These are phyloP conservation scores for Colletotrichum lentis DNA, from an alignment of 2,329 filamentous ascomycete genomes.

Conservation along the genomic window DNA sequence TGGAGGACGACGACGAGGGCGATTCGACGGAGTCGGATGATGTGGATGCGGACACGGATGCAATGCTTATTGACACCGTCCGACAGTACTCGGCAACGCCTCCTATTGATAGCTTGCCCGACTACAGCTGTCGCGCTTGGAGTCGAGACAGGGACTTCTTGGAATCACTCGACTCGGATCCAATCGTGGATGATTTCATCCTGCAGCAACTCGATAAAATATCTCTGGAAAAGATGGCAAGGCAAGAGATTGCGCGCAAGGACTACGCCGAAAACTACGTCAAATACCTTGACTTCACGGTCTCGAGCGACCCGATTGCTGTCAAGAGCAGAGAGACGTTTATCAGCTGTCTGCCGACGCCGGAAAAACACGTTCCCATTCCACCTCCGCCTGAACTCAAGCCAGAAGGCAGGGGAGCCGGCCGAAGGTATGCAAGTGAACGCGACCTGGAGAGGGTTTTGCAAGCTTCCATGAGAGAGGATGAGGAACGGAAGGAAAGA, in stretches of 20 bases:
- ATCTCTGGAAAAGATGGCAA: constrained; percentile 47
- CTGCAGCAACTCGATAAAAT: constrained; percentile 55
- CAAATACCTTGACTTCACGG: constrained; percentile 63
- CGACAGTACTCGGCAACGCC: constrained; percentile 63
- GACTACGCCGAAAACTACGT: constrained; percentile 59
- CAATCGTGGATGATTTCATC: constrained; percentile 56
- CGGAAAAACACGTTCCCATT: constrained; percentile 32
- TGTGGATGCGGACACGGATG: constrained; percentile 59
- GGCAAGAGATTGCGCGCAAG: constrained; percentile 52
- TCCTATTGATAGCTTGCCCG: constrained; percentile 62
- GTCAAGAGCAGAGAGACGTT: constrained; percentile 65
- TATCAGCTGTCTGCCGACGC: constrained; percentile 36
- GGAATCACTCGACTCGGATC: constrained; percentile 51
- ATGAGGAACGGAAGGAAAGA: constrained; percentile 74
- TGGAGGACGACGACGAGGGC: constrained; percentile 57
- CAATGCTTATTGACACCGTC: constrained; percentile 57
- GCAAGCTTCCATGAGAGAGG: constrained; percentile 74
- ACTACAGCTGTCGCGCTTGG: constrained; percentile 58
- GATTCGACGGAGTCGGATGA: constrained; percentile 65
- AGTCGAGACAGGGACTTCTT: constrained; percentile 57
- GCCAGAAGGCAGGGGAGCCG: constrained; percentile 62
- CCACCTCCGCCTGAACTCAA: constrained; percentile 59
- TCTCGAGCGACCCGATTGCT: constrained; percentile 63
- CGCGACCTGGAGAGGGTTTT: constrained; percentile 76
- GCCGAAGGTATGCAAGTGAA: constrained; percentile 72